Evolutionary conservation across 805 yeast species (phyloP).

Genomic region (Starmerella bacillaris): DNA sequence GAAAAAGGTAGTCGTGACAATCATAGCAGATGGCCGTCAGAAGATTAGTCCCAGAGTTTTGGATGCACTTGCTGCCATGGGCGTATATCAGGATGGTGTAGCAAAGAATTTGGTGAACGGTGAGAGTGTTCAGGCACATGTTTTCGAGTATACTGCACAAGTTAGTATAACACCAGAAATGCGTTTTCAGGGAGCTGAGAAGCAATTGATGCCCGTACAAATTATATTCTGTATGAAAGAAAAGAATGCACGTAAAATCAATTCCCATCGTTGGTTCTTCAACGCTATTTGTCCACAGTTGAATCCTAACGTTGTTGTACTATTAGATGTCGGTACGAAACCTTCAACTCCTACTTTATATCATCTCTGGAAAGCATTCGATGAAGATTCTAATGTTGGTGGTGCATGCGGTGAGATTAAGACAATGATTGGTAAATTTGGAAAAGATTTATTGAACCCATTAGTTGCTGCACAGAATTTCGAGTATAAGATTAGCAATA

Average conservation of each 20-base stretch:
- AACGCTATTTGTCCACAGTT: slow-evolving; percentile 84
- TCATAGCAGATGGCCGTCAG: slow-evolving; percentile 87
- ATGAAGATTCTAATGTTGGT: slow-evolving; percentile 87
- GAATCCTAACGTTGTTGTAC: slow-evolving; percentile 75
- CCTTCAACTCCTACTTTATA: slow-evolving; percentile 81
- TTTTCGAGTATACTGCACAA: slow-evolving; percentile 92
- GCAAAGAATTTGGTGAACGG: slow-evolving; percentile 89
- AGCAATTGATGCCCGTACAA: slow-evolving; percentile 77
- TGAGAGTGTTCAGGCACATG: slow-evolving; percentile 78
- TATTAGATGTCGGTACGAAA: slow-evolving; percentile 93
- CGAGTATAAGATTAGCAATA: slow-evolving; percentile 93
- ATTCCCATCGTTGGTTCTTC: slow-evolving; percentile 95
- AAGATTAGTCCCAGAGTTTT: slow-evolving; percentile 71
- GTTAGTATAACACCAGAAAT: slow-evolving; percentile 77
- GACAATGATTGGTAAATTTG: slow-evolving; percentile 82
- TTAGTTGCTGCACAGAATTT: slow-evolving; percentile 91
- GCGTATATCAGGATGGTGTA: slow-evolving; percentile 92
- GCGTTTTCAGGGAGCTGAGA: slow-evolving; percentile 77
- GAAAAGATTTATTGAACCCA: slow-evolving; percentile 69
- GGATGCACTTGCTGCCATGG: slow-evolving; percentile 81
- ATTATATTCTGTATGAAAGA: slow-evolving; percentile 84
- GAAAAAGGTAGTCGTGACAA: slow-evolving; percentile 86
- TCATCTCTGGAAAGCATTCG: slow-evolving; percentile 95
- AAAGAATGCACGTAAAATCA: slow-evolving; percentile 77
- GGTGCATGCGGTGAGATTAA: slow-evolving; percentile 98